A percentile compares a stretch with the other conserved stretches of the same genome.
phyloP scores from a whole-genome alignment of 1,284 basidiomycete species.

The Ceratobasidium sp. region DNA sequence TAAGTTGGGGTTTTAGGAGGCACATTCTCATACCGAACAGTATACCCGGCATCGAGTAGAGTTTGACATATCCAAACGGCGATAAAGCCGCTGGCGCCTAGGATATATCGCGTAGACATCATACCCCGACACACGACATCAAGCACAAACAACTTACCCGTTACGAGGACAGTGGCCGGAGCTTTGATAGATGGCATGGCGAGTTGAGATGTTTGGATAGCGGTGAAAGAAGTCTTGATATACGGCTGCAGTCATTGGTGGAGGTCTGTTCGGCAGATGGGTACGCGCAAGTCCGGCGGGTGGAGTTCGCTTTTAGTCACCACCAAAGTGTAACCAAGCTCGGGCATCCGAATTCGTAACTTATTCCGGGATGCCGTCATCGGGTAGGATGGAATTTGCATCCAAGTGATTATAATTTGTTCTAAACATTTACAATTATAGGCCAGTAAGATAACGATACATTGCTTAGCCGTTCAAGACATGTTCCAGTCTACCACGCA shows the following conservation, averaged over 20 bases:
- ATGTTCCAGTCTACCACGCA: slow-evolving; percentile 33
- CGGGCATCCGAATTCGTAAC: not conserved
- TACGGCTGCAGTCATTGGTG: not conserved
- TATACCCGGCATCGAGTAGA: slow-evolving; percentile 47
- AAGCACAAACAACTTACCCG: slow-evolving; percentile 18
- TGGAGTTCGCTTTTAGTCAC: not conserved
- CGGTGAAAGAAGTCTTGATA: not conserved
- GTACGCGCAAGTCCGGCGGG: slow-evolving; percentile 10
- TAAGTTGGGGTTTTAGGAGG: not conserved
- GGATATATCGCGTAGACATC: not conserved
- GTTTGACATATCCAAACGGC: slow-evolving; percentile 45
- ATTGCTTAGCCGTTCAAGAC: slow-evolving; percentile 20
- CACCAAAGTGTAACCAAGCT: not conserved
- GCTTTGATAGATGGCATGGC: slow-evolving; percentile 46
- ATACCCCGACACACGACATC: not conserved
- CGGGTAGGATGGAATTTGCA: not conserved
- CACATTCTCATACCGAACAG: slow-evolving; percentile 45
- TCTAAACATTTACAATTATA: not conserved
- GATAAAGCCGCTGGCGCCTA: slow-evolving; percentile 48
- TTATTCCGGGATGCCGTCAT: not conserved
- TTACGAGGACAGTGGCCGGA: slow-evolving; percentile 48
- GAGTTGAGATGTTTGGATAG: not conserved
- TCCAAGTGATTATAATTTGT: not conserved
- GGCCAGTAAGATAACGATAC: slow-evolving; percentile 16
- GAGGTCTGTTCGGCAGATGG: slow-evolving; percentile 7